Conservation (phyloP, 2,329 filamentous ascomycete species). For the Diplodia mutila region DNA sequence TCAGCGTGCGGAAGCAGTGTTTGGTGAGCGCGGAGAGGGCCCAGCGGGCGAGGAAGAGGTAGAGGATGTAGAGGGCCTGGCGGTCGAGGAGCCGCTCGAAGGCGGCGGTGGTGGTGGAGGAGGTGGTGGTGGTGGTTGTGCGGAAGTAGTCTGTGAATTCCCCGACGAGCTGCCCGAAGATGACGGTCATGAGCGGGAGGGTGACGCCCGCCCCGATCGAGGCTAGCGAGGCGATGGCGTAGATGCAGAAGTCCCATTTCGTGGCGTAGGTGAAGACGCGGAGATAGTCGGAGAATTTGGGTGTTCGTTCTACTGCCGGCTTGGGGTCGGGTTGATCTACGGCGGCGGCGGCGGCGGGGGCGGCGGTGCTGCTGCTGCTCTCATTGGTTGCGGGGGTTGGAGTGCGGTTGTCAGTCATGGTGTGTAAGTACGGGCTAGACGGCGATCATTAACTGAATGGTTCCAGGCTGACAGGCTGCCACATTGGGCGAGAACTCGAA, state of each 20-base stretch:
- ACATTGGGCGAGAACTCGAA: too few species aligned
- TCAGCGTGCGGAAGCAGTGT: constrained; percentile 55
- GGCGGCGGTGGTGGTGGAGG: neutral
- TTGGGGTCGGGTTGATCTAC: neutral
- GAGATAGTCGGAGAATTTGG: neutral
- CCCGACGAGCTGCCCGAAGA: constrained; percentile 7
- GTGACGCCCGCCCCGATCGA: neutral
- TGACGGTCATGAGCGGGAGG: constrained; percentile 11
- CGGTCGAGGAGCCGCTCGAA: neutral
- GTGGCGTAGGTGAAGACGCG: constrained; percentile 10
- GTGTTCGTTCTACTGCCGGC: neutral
- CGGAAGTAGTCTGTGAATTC: constrained; percentile 2
- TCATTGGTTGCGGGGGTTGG: too few species aligned
- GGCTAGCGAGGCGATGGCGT: neutral
- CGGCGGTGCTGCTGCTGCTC: too few species aligned
- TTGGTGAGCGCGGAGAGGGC: constrained; percentile 34
- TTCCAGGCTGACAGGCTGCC: too few species aligned
- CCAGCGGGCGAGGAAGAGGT: constrained; percentile 44
- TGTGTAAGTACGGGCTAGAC: too few species aligned
- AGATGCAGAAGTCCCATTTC: constrained; percentile 5
- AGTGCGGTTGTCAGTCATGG: too few species aligned
- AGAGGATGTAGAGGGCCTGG: constrained; percentile 36
- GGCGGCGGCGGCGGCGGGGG: fast-evolving
- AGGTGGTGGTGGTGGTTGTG: neutral
- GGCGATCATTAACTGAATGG: too few species aligned